Evolutionary conservation across 2,329 filamentous ascomycete species (phyloP).

Genomic region (Arthrinium phaeospermum): DNA sequence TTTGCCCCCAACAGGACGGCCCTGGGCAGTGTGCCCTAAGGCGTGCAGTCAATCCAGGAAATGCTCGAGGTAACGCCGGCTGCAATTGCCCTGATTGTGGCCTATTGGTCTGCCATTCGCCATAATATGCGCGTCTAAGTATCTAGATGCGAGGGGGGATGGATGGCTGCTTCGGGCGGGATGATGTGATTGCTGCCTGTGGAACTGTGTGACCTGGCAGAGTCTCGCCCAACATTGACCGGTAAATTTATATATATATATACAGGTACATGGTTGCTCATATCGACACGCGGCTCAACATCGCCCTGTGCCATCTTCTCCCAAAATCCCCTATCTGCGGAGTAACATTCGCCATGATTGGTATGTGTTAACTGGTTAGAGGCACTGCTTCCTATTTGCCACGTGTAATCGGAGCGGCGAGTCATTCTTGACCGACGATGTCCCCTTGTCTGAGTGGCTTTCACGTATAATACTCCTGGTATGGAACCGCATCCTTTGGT

Average conservation of each 20-base stretch:
- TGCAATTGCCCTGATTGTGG: neutral
- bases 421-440: neutral
- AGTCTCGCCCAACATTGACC: too few relatives aligned
- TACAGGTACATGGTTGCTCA: neutral
- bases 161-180: neutral
- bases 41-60: neutral
- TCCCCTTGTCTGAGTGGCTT: neutral
- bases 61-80: neutral
- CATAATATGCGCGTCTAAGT: neutral
- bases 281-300: neutral
- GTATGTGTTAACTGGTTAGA: too few relatives aligned
- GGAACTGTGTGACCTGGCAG: neutral
- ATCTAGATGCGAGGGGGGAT: neutral
- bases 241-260: too few relatives aligned
- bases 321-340: too few relatives aligned
- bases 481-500: neutral
- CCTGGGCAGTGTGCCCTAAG: neutral
- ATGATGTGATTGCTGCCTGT: neutral
- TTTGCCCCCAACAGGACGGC: neutral
- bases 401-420: neutral
- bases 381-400: neutral
- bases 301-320: neutral
- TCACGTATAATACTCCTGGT: neutral
- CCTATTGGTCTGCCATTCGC: neutral
- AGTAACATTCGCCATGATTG: neutral